phyloP scores from a whole-genome alignment of 139 green algal genomes.

The Chlamydomonas applanata region DNA sequence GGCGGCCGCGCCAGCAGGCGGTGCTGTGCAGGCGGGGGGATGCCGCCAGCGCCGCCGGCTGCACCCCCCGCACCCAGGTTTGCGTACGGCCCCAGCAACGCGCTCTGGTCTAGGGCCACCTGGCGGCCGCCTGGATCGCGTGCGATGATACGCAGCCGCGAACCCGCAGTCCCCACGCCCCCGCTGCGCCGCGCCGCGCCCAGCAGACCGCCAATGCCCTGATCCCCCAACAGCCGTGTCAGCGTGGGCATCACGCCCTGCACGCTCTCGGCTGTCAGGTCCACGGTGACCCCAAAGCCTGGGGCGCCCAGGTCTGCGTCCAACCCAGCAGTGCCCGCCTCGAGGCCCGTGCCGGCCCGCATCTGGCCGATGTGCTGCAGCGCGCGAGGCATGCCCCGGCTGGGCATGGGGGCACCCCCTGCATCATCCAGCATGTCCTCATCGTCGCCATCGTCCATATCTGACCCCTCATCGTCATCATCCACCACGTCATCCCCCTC shows the following conservation, averaged over 20 bases:
- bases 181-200: background rate
- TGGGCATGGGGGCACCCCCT: background rate
- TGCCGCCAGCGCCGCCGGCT: background rate
- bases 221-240: slow-evolving; percentile 9
- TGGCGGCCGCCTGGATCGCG: slow-evolving; percentile 5
- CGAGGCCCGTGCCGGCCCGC: background rate
- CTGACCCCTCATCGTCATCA: background rate
- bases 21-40: slow-evolving; percentile 22
- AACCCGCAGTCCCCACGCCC: background rate
- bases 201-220: background rate
- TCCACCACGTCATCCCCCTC: slow-evolving; percentile 8
- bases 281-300: too few relatives aligned
- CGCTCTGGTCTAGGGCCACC: background rate
- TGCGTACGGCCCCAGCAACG: background rate
- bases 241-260: slow-evolving; percentile 1
- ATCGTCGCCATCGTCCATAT: slow-evolving; percentile 7
- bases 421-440: background rate
- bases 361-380: background rate
- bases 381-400: background rate
- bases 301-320: too few relatives aligned
- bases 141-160: slow-evolving; percentile 2
- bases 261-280: background rate
- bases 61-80: too few relatives aligned
- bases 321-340: background rate
- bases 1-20: slow-evolving; percentile 30